Conservation (phyloP, 2,329 filamentous ascomycete genomes). For the Magnaporthiopsis incrustans region DNA sequence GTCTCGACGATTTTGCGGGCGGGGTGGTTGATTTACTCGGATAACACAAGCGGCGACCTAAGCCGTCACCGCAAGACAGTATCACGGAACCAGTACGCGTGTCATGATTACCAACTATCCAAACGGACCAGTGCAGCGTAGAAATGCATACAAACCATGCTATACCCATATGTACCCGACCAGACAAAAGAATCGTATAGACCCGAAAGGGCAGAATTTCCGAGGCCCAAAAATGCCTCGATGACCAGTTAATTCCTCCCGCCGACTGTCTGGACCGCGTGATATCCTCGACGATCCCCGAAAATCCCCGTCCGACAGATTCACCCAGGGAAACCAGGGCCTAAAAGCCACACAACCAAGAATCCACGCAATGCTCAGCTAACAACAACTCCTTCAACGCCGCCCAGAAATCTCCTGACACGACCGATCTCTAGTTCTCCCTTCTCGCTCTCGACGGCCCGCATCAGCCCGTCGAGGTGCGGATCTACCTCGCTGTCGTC, state of each 20-base stretch:
- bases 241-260: not conserved
- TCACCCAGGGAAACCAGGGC: not conserved
- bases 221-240: not conserved
- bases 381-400: conserved; percentile 56
- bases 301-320: not conserved
- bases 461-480: conserved; percentile 68
- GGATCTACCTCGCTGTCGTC: conserved; percentile 72
- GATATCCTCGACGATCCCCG: not conserved
- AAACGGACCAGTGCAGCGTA: not conserved
- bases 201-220: not conserved
- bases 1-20: too few species aligned
- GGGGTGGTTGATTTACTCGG: too few species aligned
- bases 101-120: not conserved
- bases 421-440: conserved; percentile 67
- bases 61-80: not conserved
- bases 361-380: not conserved
- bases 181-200: not conserved
- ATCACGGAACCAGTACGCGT: not conserved
- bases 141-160: not conserved
- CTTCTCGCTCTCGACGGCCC: conserved; percentile 83
- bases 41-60: too few species aligned
- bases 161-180: not conserved
- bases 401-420: conserved; percentile 70
- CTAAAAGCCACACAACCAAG: not conserved
- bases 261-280: not conserved